Evolutionary conservation across 1,284 basidiomycete species (phyloP), one percentile per base, ranked within the genome.

Genomic region (Apiotrichum domesticum): DNA sequence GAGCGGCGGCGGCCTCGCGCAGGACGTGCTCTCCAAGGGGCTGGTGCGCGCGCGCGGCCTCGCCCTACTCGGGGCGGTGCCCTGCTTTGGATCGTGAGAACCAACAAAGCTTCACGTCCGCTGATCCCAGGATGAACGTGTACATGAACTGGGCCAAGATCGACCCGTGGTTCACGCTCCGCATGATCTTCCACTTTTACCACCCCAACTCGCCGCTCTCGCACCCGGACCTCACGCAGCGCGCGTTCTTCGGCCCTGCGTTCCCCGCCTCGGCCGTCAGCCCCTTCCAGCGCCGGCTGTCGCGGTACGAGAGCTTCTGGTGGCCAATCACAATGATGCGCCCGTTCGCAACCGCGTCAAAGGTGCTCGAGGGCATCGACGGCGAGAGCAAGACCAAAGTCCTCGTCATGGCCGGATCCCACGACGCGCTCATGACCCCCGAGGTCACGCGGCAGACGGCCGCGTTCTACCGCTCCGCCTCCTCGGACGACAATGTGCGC

Each of bases 381-480:
- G n/a, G 45, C 14, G 11, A 9, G 41, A n/a, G 6, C n/a, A 11
- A 11, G 11, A 42, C 34, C 2, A 13, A 41, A 3, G 48, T 58
- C 10, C 49, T 54, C 21, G 57, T 58, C 29, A 54, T 58, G 49
- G 57, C 52, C 1, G 52, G 52, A 13, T 33, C 39, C 8, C 49
- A 58, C 39, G 57, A 58, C 45, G 51, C 51, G 43, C 52, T 57
- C 43, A 57, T 57, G 56, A 57, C 56, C 1, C 56, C 56, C 10
- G 52, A 46, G 1, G 44, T 57, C 15, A 54, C 52, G 11, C 56
- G 48, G 8, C 8, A 46, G 39, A 57, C 56, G 13, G 48, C 52
- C 11, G 56, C 56, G 15, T 54, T 47, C 48, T 57, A 57, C 52
- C 40, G 46, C 7, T 11, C 37, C 15, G 44, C 40, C 10, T 29